These are phyloP conservation scores for Lathyrus sativus DNA, from an alignment of 306 rosid genomes.

Conservation along the genomic window DNA sequence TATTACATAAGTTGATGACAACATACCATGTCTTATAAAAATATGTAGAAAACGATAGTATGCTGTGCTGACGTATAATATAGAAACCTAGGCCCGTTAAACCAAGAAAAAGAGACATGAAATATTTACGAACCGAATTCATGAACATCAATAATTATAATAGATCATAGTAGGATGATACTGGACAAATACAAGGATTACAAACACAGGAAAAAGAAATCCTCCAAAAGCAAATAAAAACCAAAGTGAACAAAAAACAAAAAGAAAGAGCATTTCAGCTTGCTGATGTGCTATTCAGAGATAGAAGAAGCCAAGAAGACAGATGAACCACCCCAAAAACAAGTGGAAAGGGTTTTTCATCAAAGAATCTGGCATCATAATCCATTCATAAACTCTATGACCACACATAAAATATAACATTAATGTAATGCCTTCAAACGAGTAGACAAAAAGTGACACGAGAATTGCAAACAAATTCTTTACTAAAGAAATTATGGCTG, in stretches of 20 bases:
- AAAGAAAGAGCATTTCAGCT: slow-evolving; percentile 10
- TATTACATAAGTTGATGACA: slow-evolving; percentile 41
- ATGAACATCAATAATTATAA: slow-evolving; percentile 24
- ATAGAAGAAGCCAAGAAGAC: slow-evolving; percentile 27
- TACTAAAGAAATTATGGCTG: neutral
- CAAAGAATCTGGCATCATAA: neutral
- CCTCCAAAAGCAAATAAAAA: slow-evolving; percentile 9
- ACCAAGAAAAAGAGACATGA: neutral
- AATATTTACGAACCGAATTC: slow-evolving; percentile 26
- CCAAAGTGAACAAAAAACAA: slow-evolving; percentile 31
- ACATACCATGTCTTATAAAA: slow-evolving; percentile 6
- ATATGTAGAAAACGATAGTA: neutral
- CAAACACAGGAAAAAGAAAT: slow-evolving; percentile 15
- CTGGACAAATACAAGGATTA: neutral
- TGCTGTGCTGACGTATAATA: slow-evolving; percentile 23
- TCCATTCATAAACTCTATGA: neutral
- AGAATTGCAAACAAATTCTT: slow-evolving; percentile 3
- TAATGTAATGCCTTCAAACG: slow-evolving; percentile 4
- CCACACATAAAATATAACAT: neutral
- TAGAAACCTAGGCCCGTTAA: slow-evolving; percentile 26
- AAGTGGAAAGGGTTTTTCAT: neutral
- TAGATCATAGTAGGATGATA: neutral
- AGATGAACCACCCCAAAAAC: neutral
- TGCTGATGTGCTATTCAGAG: neutral
- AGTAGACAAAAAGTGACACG: slow-evolving; percentile 16